Evolutionary conservation across 2,329 filamentous ascomycete genomes (phyloP), one percentile per base, ranked within the genome.

Genomic region (Alternaria solani): DNA sequence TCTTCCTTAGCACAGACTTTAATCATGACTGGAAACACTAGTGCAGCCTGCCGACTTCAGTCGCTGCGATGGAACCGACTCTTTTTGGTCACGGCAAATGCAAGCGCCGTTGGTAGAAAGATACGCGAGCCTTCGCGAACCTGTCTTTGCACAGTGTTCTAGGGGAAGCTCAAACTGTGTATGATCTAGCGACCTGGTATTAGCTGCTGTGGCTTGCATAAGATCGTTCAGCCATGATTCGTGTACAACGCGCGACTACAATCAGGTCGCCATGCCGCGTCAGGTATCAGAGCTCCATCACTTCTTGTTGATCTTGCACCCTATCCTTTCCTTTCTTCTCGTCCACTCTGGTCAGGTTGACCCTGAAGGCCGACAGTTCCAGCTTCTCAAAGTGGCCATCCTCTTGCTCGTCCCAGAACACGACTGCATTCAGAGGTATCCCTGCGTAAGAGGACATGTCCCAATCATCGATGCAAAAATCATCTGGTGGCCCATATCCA

Each of bases 401-500:
- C 11, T 70, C 61, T 1, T 53, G 63, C 25, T 63, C 38, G 23
- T 69, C 63, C 78, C 78, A 80, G 49, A 81, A 79, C 0, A 78
- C 70, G 5, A 75, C 25, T 51, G 78, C 77, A 26, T 78, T 79
- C 11, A 79, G 36, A 0, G 75, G 72, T 16, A 72, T 54, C 2
- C 70, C 74, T 3, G 67, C 78, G 62, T 80, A 81, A 20, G 66
- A 65, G 2, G 67, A 39, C 3, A 57, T 59, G 20, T 79, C 76
- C 5, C 78, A 62, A 57, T 80, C 66, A 0, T 67, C 69, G 4
- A 71, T 39, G 54, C 79, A 81, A 43, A 77, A 79, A 7, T 81
- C 78, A 53, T 79, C 73, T 52, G 9, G 55, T 18, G 62, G 51
- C 3, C 41, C 53, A 8, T 61, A 53, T 16, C 16, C 42, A 7